Conservation (phyloP, 805 yeast genomes). For the Lachancea kluyveri region DNA sequence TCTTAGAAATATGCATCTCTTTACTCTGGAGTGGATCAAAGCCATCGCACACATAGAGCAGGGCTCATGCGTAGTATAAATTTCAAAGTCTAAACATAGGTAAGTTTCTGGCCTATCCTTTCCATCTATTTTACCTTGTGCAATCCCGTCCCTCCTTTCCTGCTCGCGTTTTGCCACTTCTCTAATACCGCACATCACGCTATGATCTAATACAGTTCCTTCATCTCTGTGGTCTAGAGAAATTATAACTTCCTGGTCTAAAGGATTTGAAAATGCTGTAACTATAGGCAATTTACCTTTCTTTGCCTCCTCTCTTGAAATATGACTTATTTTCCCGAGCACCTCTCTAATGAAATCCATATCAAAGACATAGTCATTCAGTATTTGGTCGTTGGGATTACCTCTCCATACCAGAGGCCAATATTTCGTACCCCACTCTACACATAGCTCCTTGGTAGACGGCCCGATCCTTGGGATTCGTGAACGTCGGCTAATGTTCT, state of each 20-base stretch:
- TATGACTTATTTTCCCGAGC: conserved; percentile 23
- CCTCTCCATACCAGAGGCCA: conserved; percentile 98
- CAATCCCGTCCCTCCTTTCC: conserved; percentile 27
- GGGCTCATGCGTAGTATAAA: conserved; percentile 91
- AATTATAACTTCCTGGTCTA: conserved; percentile 33
- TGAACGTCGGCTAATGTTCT: conserved; percentile 14
- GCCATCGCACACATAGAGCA: conserved; percentile 98
- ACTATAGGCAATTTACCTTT: conserved; percentile 38
- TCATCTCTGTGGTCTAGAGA: conserved; percentile 35
- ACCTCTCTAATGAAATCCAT: conserved; percentile 36
- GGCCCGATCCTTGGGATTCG: conserved; percentile 62
- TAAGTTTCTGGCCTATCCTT: conserved; percentile 34
- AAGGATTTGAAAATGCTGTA: conserved; percentile 61
- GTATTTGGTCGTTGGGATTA: conserved; percentile 67
- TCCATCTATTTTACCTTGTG: conserved; percentile 1
- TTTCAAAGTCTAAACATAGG: conserved; percentile 68
- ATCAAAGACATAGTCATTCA: conserved; percentile 51
- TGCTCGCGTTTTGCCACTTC: conserved; percentile 44
- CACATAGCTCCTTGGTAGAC: conserved; percentile 56
- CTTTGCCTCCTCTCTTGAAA: conserved; percentile 16
- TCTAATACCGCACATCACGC: conserved; percentile 67
- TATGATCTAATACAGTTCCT: conserved; percentile 57
- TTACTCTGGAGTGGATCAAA: conserved; percentile 79
- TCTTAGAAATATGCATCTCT: conserved; percentile 55
- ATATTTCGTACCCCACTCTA: conserved; percentile 55